phyloP scores from a whole-genome alignment of 257 asterid genomes.

The Nicotiana undulata region DNA sequence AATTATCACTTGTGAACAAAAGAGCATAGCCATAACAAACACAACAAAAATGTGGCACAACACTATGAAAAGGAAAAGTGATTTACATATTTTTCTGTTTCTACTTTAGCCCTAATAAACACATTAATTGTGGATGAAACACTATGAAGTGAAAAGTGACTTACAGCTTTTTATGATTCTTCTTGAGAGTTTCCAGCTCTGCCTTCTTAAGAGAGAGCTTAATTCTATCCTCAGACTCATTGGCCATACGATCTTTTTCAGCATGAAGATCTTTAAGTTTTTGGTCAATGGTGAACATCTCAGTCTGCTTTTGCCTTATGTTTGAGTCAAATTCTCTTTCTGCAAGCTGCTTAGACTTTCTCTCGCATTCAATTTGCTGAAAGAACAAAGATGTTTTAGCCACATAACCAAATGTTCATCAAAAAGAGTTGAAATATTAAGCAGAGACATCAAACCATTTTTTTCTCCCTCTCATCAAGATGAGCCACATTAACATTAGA shows the following conservation, averaged over 20 bases:
- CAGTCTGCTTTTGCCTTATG: conserved; percentile 47
- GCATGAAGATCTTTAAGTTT: conserved; percentile 44
- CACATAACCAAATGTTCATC: conserved; percentile 5
- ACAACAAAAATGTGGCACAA: not conserved
- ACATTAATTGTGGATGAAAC: conserved; percentile 9
- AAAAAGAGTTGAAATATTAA: conserved; percentile 12
- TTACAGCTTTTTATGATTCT: conserved; percentile 57
- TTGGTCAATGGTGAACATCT: conserved; percentile 46
- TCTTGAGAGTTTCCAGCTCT: conserved; percentile 67
- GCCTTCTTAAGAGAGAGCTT: conserved; percentile 62
- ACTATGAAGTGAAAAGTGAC: conserved; percentile 15
- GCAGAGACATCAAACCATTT: conserved; percentile 39
- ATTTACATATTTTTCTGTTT: conserved; percentile 47
- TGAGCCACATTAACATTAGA: conserved; percentile 45
- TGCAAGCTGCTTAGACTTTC: conserved; percentile 49
- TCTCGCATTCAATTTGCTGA: conserved; percentile 71
- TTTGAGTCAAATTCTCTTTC: conserved; percentile 45
- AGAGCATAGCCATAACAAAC: not conserved
- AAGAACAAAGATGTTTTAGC: conserved; percentile 16
- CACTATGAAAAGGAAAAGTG: not conserved
- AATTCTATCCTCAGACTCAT: conserved; percentile 77
- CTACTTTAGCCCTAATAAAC: conserved; percentile 30
- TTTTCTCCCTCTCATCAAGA: conserved; percentile 75
- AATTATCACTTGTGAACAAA: not conserved
- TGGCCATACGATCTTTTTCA: conserved; percentile 63